These are phyloP conservation scores for Emericellopsis cladophorae DNA, from an alignment of 2,329 filamentous ascomycete genomes.

Conservation along the genomic window DNA sequence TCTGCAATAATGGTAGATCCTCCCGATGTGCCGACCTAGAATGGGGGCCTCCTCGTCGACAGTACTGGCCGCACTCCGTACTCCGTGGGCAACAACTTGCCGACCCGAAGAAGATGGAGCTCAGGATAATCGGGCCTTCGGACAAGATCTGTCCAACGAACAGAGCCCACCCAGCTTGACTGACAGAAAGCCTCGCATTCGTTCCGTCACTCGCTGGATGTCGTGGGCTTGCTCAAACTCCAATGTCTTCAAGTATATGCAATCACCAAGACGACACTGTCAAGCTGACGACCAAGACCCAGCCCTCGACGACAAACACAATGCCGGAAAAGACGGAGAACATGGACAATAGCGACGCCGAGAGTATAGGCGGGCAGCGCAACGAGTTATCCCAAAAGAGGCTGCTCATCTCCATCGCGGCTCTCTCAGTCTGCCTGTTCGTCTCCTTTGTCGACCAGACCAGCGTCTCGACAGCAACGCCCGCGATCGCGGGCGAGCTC, in stretches of 20 bases:
- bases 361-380: constrained; percentile 16
- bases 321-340: background rate
- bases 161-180: too few species aligned
- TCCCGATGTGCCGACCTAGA: too few species aligned
- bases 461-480: constrained; percentile 17
- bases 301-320: background rate
- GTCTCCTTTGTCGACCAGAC: constrained; percentile 24
- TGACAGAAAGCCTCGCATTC: too few species aligned
- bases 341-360: constrained; percentile 4
- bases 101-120: too few species aligned
- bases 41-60: too few species aligned
- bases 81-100: too few species aligned
- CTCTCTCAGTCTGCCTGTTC: constrained; percentile 16
- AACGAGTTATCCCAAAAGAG: constrained; percentile 19
- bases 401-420: constrained; percentile 14
- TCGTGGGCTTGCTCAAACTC: background rate
- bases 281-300: background rate
- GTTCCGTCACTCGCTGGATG: too few species aligned
- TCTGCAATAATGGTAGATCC: too few species aligned
- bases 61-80: too few species aligned
- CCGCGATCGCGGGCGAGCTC: constrained; percentile 21
- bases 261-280: too few species aligned
- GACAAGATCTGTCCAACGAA: too few species aligned
- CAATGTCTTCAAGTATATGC: background rate
- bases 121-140: too few species aligned